These are phyloP conservation scores for Trametes gibbosa DNA, from an alignment of 768 basidiomycete species.

Conservation along the genomic window DNA sequence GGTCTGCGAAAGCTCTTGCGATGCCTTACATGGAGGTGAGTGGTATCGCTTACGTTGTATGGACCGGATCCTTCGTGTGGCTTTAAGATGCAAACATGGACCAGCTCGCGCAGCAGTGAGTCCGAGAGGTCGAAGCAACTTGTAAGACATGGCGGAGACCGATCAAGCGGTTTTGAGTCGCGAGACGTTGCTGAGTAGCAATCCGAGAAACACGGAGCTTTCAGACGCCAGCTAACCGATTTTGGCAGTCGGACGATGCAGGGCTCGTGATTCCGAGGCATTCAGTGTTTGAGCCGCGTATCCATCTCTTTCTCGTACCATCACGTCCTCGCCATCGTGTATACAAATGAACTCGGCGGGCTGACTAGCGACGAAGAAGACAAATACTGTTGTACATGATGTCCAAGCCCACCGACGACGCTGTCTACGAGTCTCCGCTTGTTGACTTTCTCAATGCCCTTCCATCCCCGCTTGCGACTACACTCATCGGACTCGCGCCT, in stretches of 20 bases:
- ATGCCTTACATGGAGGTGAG: too few species aligned
- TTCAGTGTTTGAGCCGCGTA: too few species aligned
- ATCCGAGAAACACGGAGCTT: background rate
- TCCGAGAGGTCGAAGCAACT: background rate
- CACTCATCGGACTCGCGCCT: slow-evolving; percentile 63
- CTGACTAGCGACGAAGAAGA: background rate
- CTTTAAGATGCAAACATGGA: too few species aligned
- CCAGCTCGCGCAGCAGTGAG: too few species aligned
- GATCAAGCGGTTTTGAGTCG: background rate
- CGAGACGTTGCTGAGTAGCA: background rate
- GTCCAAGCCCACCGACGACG: slow-evolving; percentile 13
- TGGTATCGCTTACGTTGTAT: background rate
- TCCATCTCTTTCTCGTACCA: background rate
- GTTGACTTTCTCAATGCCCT: slow-evolving; percentile 55
- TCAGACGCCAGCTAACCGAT: background rate
- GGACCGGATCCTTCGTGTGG: background rate
- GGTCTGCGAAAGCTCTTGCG: background rate
- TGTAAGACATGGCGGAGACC: background rate
- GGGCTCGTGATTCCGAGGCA: slow-evolving; percentile 8
- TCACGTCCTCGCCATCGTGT: background rate
- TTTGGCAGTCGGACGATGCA: background rate
- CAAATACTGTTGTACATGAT: slow-evolving; percentile 4
- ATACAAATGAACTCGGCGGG: background rate
- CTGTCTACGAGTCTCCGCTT: slow-evolving; percentile 14
- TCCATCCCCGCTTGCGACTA: slow-evolving; percentile 58